These are phyloP conservation scores for Tricholoma flavovirens DNA, from an alignment of 768 basidiomycete genomes.

Conservation along the genomic window DNA sequence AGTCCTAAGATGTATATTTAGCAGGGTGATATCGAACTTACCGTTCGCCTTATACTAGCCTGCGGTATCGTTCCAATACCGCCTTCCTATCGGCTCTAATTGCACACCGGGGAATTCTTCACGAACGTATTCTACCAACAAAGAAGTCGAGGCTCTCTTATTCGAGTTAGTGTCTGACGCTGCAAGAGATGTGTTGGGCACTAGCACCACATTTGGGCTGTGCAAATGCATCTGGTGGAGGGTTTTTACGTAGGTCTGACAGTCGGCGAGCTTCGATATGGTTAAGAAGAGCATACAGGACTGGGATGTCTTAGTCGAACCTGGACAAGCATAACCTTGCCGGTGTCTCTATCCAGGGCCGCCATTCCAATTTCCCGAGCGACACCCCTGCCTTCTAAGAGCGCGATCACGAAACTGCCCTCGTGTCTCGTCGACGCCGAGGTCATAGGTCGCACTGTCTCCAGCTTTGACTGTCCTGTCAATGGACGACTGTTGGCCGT, in stretches of 20 bases:
- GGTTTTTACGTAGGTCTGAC: conserved; percentile 85
- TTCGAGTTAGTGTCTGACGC: conserved; percentile 44
- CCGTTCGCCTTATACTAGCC: conserved; percentile 33
- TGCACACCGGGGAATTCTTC: conserved; percentile 68
- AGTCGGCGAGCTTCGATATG: conserved; percentile 63
- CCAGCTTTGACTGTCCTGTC: conserved; percentile 55
- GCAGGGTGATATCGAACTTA: neutral
- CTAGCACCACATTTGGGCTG: conserved; percentile 61
- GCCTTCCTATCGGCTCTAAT: conserved; percentile 66
- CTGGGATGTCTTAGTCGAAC: conserved; percentile 19
- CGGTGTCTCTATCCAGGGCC: conserved; percentile 76
- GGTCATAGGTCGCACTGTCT: conserved; percentile 61
- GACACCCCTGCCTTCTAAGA: conserved; percentile 74
- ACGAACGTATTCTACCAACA: conserved; percentile 66
- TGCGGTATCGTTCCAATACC: conserved; percentile 81
- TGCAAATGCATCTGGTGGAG: conserved; percentile 82
- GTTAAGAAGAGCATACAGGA: neutral
- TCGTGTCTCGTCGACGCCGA: conserved; percentile 54
- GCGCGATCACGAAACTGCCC: conserved; percentile 57
- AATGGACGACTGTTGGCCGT: conserved; percentile 35
- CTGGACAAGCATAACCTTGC: conserved; percentile 72
- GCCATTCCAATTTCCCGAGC: conserved; percentile 85
- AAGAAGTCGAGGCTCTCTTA: conserved; percentile 44
- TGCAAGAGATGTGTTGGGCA: conserved; percentile 79
- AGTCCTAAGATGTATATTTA: conserved; percentile 43